Evolutionary conservation across 495 filamentous ascomycete genomes (phyloP).

Genomic region (Platismatia glauca): DNA sequence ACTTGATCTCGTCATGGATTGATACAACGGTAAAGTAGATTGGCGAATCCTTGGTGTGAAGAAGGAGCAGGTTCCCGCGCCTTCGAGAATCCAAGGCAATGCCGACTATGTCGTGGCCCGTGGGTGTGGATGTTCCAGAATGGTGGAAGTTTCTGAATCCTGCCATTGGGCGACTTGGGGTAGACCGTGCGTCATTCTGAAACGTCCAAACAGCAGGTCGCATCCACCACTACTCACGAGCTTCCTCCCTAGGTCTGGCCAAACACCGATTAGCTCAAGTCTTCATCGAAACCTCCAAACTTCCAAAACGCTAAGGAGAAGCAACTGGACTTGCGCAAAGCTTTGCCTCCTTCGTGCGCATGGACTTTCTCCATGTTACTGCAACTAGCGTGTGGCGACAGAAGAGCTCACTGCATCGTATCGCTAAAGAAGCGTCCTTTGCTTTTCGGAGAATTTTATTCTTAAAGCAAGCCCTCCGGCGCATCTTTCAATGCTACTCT

Average conservation of each 20-base stretch:
- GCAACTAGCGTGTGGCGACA: background rate
- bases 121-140: background rate
- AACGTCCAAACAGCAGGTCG: slow-evolving; percentile 3
- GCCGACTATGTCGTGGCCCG: background rate
- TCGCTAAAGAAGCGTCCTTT: too few species aligned
- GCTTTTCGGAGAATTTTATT: slow-evolving; percentile 17
- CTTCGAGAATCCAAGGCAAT: too few species aligned
- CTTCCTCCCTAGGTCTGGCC: background rate
- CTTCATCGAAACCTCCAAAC: background rate
- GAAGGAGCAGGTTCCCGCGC: too few species aligned
- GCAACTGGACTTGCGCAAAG: background rate
- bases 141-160: slow-evolving; percentile 1
- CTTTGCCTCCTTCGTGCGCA: slow-evolving; percentile 15
- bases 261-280: background rate
- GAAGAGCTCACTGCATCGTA: too few species aligned
- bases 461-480: slow-evolving; percentile 1
- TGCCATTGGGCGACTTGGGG: slow-evolving; percentile 1
- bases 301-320: background rate
- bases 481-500: background rate
- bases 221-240: background rate
- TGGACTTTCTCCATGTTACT: background rate
- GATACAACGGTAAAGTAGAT: background rate
- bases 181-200: slow-evolving; percentile 13
- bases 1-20: background rate
- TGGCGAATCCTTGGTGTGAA: background rate